Conservation (phyloP, 768 basidiomycete genomes). For the Udeniomyces megalosporus region DNA sequence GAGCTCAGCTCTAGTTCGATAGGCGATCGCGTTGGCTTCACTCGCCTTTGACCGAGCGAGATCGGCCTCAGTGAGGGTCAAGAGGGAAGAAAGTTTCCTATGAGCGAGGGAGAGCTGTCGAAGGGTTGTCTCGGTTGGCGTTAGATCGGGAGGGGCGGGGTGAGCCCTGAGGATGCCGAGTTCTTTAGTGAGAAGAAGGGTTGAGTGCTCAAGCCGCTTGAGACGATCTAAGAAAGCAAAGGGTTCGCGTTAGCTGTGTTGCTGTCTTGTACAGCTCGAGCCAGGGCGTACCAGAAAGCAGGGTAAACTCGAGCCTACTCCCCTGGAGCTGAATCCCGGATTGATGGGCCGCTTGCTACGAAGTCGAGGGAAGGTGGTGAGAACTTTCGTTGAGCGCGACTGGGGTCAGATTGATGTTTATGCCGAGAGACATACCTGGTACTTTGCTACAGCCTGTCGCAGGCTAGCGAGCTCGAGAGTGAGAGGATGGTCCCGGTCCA, state of each 20-base stretch:
- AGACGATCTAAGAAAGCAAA: neutral
- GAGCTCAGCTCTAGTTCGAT: constrained; percentile 15
- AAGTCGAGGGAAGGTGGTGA: too few species aligned
- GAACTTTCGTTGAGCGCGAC: too few species aligned
- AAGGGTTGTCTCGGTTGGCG: constrained; percentile 17
- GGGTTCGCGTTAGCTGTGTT: neutral
- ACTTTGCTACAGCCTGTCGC: constrained; percentile 25
- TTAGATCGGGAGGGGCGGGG: neutral
- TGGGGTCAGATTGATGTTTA: neutral
- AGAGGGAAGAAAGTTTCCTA: constrained; percentile 25
- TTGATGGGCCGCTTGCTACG: constrained; percentile 24
- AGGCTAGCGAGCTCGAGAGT: constrained; percentile 26
- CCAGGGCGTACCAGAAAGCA: constrained; percentile 13
- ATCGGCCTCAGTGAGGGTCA: constrained; percentile 23
- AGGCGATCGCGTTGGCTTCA: constrained; percentile 18
- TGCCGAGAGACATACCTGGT: constrained; percentile 12
- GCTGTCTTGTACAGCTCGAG: neutral
- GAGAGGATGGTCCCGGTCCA: constrained; percentile 24
- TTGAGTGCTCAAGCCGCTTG: neutral
- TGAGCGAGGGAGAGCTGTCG: constrained; percentile 29
- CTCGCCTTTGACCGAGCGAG: constrained; percentile 17
- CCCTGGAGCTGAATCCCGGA: constrained; percentile 27
- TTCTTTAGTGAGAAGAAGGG: neutral
- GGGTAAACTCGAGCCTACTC: constrained; percentile 22
- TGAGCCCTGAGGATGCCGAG: neutral